These are phyloP conservation scores for Tuber umbilicatum DNA, from an alignment of 495 filamentous ascomycete species.

Conservation along the genomic window DNA sequence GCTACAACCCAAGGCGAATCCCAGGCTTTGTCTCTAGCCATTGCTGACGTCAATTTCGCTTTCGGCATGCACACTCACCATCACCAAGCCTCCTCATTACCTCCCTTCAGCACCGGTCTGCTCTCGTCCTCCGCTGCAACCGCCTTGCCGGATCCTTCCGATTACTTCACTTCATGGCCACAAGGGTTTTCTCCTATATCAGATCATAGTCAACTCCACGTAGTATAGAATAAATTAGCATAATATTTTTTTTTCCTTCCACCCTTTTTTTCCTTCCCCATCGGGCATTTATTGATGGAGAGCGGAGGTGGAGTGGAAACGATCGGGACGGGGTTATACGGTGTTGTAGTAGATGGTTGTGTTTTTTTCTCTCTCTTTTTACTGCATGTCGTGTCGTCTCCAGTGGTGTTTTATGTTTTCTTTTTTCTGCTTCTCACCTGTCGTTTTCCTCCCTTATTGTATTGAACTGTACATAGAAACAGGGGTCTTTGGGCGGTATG, in stretches of 20 bases:
- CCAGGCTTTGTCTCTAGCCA: not conserved
- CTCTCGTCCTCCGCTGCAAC: slow-evolving; percentile 26
- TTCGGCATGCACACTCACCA: slow-evolving; percentile 27
- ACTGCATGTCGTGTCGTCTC: not conserved
- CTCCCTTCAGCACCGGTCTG: slow-evolving; percentile 26
- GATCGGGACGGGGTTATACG: not conserved
- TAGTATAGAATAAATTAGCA: slow-evolving; percentile 5
- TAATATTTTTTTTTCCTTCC: not conserved
- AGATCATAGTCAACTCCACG: slow-evolving; percentile 17
- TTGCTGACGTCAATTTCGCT: slow-evolving; percentile 31
- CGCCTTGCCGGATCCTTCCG: slow-evolving; percentile 27
- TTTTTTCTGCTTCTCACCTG: not conserved
- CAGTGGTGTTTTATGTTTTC: not conserved
- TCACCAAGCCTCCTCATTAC: slow-evolving; percentile 29
- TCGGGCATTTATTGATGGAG: not conserved
- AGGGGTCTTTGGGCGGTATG: not conserved
- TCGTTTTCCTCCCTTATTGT: not conserved
- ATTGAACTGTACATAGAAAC: not conserved
- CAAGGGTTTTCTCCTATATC: slow-evolving; percentile 35
- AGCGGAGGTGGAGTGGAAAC: not conserved
- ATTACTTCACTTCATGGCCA: slow-evolving; percentile 35
- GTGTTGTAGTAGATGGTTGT: slow-evolving; percentile 3
- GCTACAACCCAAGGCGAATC: slow-evolving; percentile 17
- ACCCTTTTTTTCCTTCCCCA: not conserved
- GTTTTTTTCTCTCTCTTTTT: not conserved